A percentile compares a stretch with the other conserved stretches of the same genome.
These are phyloP conservation scores for Coix lacrymajobi DNA, from an alignment of 176 grass and related monocot species.

Conservation along the genomic window DNA sequence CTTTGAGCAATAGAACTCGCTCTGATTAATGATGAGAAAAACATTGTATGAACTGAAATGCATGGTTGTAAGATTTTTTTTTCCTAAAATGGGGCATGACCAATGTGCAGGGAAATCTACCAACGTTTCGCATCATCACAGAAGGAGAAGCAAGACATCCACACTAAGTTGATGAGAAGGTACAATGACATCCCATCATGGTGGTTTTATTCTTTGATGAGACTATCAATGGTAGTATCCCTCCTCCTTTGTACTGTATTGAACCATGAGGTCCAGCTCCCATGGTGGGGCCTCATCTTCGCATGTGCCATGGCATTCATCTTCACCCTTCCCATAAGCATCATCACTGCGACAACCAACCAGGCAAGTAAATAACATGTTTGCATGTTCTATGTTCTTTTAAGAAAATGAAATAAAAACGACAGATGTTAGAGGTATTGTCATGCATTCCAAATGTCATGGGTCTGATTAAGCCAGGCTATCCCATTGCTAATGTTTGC, in stretches of 20 bases:
- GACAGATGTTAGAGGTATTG: not conserved
- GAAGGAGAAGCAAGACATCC: slow-evolving; percentile 52
- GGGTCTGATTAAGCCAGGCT: slow-evolving; percentile 72
- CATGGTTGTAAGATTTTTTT: slow-evolving; percentile 15
- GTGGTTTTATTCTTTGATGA: slow-evolving; percentile 73
- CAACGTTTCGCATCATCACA: slow-evolving; percentile 44
- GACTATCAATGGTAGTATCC: not conserved
- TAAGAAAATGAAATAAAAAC: not conserved
- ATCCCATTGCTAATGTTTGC: slow-evolving; percentile 76
- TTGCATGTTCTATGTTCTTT: not conserved
- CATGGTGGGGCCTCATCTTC: slow-evolving; percentile 73
- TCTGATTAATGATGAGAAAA: not conserved
- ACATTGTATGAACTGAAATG: not conserved
- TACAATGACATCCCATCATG: slow-evolving; percentile 71
- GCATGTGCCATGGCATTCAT: slow-evolving; percentile 77
- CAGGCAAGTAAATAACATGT: slow-evolving; percentile 47
- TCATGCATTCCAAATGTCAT: slow-evolving; percentile 18
- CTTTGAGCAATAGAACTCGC: too few relatives aligned
- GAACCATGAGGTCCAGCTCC: slow-evolving; percentile 66
- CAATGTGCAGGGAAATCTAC: slow-evolving; percentile 60
- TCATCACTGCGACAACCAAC: slow-evolving; percentile 83
- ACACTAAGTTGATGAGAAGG: slow-evolving; percentile 66
- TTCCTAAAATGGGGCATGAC: not conserved
- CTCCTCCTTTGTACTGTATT: slow-evolving; percentile 46
- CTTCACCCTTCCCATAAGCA: slow-evolving; percentile 77